Evolutionary conservation across 148 eudicot genomes (phyloP).

Genomic region (Rhododendron williamsianum): DNA sequence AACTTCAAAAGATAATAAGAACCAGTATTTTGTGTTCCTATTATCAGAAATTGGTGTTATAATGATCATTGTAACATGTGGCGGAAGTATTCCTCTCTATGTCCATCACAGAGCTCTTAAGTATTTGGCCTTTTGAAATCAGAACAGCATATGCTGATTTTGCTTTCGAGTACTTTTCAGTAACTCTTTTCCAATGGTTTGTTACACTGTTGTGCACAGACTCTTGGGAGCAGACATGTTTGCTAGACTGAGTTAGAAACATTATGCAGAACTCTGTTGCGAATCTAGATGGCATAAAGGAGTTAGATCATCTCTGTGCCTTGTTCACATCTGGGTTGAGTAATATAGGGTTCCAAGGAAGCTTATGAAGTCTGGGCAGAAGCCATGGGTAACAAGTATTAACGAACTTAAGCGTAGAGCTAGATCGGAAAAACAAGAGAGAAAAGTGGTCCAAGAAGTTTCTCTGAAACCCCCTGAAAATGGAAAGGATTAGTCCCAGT

Average conservation of each 20-base stretch:
- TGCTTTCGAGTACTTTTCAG: background rate
- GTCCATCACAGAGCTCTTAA: background rate
- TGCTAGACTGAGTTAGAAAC: conserved; percentile 7
- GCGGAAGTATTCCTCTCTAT: background rate
- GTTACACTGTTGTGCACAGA: background rate
- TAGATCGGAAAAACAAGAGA: conserved; percentile 32
- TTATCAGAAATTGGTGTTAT: background rate
- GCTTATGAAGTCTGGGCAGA: conserved; percentile 30
- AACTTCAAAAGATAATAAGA: background rate
- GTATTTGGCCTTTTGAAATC: background rate
- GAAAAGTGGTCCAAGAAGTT: conserved; percentile 23
- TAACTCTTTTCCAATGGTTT: background rate
- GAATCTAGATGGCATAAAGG: background rate
- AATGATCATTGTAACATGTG: background rate
- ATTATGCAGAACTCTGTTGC: background rate
- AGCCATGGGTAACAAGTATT: conserved; percentile 41
- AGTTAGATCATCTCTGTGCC: conserved; percentile 6
- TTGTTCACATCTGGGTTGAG: conserved; percentile 20
- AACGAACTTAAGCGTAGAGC: conserved; percentile 40
- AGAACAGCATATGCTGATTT: background rate
- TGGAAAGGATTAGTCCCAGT: conserved; percentile 32
- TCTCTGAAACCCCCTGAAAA: conserved; percentile 33
- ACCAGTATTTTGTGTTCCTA: background rate
- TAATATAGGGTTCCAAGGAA: conserved; percentile 27
- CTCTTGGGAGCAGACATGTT: conserved; percentile 15